Evolutionary conservation across 768 basidiomycete genomes (phyloP).

Genomic region (Artomyces pyxidatus): DNA sequence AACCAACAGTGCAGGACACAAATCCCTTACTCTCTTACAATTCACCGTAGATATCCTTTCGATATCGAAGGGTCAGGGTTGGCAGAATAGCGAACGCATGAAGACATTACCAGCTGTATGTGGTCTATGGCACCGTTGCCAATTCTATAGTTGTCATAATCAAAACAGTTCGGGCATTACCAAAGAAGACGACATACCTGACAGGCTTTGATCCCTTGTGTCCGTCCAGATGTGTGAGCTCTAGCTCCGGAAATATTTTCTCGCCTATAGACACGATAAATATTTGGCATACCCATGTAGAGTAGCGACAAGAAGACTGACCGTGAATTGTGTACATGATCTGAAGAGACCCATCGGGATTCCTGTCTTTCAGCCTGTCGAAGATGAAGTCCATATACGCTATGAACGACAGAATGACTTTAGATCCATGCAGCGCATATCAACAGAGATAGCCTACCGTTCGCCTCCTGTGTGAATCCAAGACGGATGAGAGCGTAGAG

Average conservation of each 20-base stretch:
- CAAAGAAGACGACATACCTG: slow-evolving; percentile 30
- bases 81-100: not conserved
- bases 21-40: slow-evolving; percentile 38
- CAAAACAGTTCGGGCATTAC: not conserved
- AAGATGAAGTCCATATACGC: slow-evolving; percentile 92
- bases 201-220: slow-evolving; percentile 83
- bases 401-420: slow-evolving; percentile 20
- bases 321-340: slow-evolving; percentile 98
- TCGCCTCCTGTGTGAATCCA: slow-evolving; percentile 90
- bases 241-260: slow-evolving; percentile 75
- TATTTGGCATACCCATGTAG: not conserved
- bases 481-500: slow-evolving; percentile 90
- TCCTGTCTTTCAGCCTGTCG: slow-evolving; percentile 71
- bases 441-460: slow-evolving; percentile 39
- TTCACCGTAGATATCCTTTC: slow-evolving; percentile 94
- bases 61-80: slow-evolving; percentile 2
- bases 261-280: slow-evolving; percentile 24
- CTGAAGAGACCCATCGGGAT: slow-evolving; percentile 85
- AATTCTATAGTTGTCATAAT: slow-evolving; percentile 36
- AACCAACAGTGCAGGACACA: not conserved
- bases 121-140: slow-evolving; percentile 97
- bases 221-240: slow-evolving; percentile 81
- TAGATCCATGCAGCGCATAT: slow-evolving; percentile 2
- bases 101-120: slow-evolving; percentile 58
- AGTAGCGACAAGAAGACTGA: slow-evolving; percentile 20